Base-by-base conservation (phyloP, 192 early-diverging fungal genomes). In the Entrophospora sp. region DNA sequence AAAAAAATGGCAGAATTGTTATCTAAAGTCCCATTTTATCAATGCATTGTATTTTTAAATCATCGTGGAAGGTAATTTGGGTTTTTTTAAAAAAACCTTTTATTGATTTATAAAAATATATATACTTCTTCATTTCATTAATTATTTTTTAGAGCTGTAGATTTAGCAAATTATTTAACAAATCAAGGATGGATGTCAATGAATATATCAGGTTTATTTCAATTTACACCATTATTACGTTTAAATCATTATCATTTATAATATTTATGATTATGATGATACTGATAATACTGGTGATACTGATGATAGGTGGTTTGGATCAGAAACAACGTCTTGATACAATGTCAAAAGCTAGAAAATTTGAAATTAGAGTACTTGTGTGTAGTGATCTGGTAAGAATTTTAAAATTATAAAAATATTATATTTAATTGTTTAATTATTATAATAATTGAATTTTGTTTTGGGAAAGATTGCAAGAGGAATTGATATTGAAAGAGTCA, bases 401-500 rank as follows among this genome's bases (percentile, higher is more conserved):
- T 20, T 61, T 18, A 60, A 24, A 40, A 35, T 42, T 6, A 27
- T 9, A 43, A 34, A 22, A 28, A 35, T 1, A 22, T 10, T 61
- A 7, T 52, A 22, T 43, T 32, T 28, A 38, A 12, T 31, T 30
- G 22, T 51, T 9, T 20, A 32, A 25, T 22, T 53, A 14, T 56
- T 35, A 20, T 30, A 34, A 5, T 14, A 5, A 59, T 18, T 59
- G 0, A 2, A 18, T 37, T 13, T 12, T 10, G 2, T 36, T 51
- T 25, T 24, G n/a, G 34, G 1, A 18, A 55, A 76, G 75, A 76
- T 76, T 52, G 75, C 75, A 2, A 67, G 91, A 16, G 91, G 91
- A 0, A 71, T 92, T 57, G 89, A 94, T 69, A 82, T 94, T 55
- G 85, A 86, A 30, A 71, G 80, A 51, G 85, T 94, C 12, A 75